Conservation (phyloP, 345 rosid species). For the Dipteronia dyeriana region DNA sequence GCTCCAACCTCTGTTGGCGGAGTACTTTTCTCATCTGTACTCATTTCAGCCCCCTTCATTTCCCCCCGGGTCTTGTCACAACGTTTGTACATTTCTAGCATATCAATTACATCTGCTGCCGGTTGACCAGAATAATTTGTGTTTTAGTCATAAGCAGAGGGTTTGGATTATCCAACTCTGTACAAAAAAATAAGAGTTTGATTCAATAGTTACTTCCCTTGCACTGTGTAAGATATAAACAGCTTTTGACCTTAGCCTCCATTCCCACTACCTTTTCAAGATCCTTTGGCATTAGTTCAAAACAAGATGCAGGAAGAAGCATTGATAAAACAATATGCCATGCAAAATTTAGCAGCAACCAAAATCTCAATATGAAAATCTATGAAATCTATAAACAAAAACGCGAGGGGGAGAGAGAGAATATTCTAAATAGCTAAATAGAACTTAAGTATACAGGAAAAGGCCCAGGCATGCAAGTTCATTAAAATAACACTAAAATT, state of each 20-base stretch:
- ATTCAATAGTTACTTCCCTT: neutral
- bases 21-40: too few relatives aligned
- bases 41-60: too few relatives aligned
- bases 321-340: constrained; percentile 47
- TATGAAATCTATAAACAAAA: neutral
- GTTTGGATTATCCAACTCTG: constrained; percentile 86
- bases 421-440: too few relatives aligned
- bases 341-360: neutral
- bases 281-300: constrained; percentile 92
- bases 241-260: constrained; percentile 86
- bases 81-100: constrained; percentile 65
- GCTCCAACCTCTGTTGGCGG: too few relatives aligned
- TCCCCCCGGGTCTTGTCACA: accelerated
- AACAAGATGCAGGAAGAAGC: too few relatives aligned
- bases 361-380: neutral
- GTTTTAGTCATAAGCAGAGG: constrained; percentile 76
- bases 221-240: constrained; percentile 13
- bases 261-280: constrained; percentile 92
- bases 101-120: constrained; percentile 71
- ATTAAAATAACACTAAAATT: too few relatives aligned
- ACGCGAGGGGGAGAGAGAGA: neutral
- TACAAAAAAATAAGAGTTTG: neutral
- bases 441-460: too few relatives aligned
- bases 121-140: constrained; percentile 68
- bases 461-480: too few relatives aligned